phyloP scores from a whole-genome alignment of 306 rosid species.

The Medicago ruthenica region DNA sequence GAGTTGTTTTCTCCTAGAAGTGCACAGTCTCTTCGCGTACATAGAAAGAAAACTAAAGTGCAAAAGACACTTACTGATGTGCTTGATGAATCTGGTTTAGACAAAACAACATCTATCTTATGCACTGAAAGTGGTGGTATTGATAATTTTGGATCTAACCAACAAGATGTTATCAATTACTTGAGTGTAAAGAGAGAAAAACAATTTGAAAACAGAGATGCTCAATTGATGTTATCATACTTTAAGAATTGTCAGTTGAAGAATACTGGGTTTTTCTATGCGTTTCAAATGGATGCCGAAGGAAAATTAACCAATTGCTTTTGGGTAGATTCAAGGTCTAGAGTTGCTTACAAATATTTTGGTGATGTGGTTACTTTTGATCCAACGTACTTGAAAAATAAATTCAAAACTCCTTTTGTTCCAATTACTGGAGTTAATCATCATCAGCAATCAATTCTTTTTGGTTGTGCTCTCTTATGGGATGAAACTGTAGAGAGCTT shows the following conservation, averaged over 20 bases:
- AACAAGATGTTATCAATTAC: not conserved
- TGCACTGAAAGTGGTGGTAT: not conserved
- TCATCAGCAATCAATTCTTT: not conserved
- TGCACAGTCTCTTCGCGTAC: not conserved
- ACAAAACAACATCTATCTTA: not conserved
- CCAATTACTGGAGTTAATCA: not conserved
- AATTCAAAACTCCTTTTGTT: not conserved
- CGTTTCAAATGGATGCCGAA: not conserved
- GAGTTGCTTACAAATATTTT: not conserved
- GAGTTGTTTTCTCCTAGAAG: not conserved
- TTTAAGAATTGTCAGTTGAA: not conserved
- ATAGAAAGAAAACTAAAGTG: not conserved
- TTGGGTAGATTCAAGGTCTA: not conserved
- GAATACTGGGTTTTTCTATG: not conserved
- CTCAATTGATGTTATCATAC: constrained; percentile 1
- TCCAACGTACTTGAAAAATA: not conserved
- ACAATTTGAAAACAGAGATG: not conserved
- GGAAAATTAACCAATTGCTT: not conserved
- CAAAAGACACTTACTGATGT: not conserved
- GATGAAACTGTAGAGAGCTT: not conserved
- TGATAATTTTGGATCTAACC: not conserved
- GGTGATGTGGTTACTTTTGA: not conserved
- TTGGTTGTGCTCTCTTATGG: not conserved
- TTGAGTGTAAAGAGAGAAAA: not conserved
- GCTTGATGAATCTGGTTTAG: not conserved